phyloP scores from a whole-genome alignment of 106 monocot species.

The Acorus gramineus region DNA sequence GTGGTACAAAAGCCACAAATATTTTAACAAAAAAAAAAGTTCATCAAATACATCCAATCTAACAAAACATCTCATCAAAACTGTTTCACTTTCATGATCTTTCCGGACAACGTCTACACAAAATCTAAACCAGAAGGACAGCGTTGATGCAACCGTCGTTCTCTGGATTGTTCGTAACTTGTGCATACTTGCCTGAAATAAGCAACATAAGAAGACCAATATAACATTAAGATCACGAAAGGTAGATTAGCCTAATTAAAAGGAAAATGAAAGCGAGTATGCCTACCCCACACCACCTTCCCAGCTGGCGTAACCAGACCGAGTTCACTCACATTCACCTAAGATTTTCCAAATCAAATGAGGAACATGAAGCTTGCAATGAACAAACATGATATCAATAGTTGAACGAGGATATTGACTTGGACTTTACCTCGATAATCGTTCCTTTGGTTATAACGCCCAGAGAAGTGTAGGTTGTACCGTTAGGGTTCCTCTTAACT shows the following conservation, averaged over 20 bases:
- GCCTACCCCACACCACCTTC: constrained; percentile 3
- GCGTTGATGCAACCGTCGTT: constrained; percentile 11
- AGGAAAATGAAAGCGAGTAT: background rate
- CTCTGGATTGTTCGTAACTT: constrained; percentile 5
- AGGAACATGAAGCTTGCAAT: too few relatives aligned
- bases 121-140: background rate
- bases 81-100: too few relatives aligned
- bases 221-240: too few relatives aligned
- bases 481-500: constrained; percentile 2
- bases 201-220: background rate
- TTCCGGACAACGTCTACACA: too few relatives aligned
- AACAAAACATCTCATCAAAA: too few relatives aligned
- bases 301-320: constrained; percentile 5
- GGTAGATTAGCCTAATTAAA: background rate
- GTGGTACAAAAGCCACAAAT: too few relatives aligned
- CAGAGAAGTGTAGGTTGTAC: background rate
- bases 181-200: background rate
- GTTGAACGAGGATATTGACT: too few relatives aligned
- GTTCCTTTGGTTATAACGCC: constrained; percentile 73
- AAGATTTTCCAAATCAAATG: background rate
- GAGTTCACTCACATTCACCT: constrained; percentile 2
- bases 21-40: too few relatives aligned
- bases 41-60: too few relatives aligned
- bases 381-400: too few relatives aligned
- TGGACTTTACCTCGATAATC: constrained; percentile 61